Base-by-base conservation (phyloP, 345 rosid genomes). In the Populus pruinosa region DNA sequence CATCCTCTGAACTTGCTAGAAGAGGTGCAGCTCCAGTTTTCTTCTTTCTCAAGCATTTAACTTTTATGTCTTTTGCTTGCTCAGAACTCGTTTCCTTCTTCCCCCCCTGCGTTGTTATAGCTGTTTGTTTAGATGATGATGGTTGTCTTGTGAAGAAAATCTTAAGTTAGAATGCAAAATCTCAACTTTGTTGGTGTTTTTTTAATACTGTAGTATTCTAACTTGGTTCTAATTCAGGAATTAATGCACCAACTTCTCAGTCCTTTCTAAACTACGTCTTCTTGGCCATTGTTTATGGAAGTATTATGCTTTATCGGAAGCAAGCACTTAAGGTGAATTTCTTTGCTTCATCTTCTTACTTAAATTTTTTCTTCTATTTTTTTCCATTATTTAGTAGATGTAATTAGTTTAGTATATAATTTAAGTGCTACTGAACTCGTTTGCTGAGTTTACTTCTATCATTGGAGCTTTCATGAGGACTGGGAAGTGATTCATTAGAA, bases 1-100 rank as follows among this genome's bases (percentile, higher is more conserved):
- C 89, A 13, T 83, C 97, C 0, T 85, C 90, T 72, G 89, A 92
- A 65, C 85, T 92, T 21, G 87, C 90, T 29, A 91, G 86, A 86
- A 89, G 82, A 89, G 93, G 97, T 92, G 13, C 64, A 59, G 25
- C 14, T 59, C 6, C 64, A n/a, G 29, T 59, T 61, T 33, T 76
- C 61, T 23, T 74, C 39, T 78, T 44, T 67, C 14, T 29, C 5
- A 25, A 69, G 72, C 36, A 25, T 17, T 38, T 31, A 14, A 8
- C 33, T 11, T 35, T 33, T 62, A 18, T 36, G 36, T 62, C 38
- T 71, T 10, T 43, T 35, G n/a, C 66, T 27, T 20, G 35, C 8
- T 70, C 6, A 38, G 2, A 27, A 49, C 53, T 9, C 18, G 2
- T 17, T 33, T 29, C 23, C 70, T 17, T 66, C 35, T 16, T 66